These are phyloP conservation scores for Apiospora arundinis DNA, from an alignment of 2,329 filamentous ascomycete species.

Conservation along the genomic window DNA sequence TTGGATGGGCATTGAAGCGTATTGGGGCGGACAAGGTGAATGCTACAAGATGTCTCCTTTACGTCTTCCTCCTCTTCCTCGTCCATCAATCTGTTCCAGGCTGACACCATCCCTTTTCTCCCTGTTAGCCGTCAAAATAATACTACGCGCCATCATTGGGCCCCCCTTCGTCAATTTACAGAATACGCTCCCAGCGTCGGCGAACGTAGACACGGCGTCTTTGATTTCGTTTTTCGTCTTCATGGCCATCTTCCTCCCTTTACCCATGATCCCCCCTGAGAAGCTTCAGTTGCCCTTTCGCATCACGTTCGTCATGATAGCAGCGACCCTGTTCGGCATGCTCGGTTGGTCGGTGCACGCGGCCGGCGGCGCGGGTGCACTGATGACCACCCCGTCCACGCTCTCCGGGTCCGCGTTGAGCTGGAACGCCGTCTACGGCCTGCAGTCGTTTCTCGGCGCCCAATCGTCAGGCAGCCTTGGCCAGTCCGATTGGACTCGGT, in stretches of 20 bases:
- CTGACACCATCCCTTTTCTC: background rate
- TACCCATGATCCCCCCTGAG: conserved; percentile 39
- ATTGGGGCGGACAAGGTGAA: conserved; percentile 38
- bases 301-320: conserved; percentile 39
- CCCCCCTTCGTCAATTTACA: conserved; percentile 33
- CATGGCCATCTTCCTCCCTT: conserved; percentile 35
- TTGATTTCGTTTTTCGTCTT: conserved; percentile 40
- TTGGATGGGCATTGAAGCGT: conserved; percentile 40
- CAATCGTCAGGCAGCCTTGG: conserved; percentile 38
- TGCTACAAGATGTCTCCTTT: background rate
- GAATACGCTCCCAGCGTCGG: conserved; percentile 35
- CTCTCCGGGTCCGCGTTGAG: conserved; percentile 36
- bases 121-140: conserved; percentile 36
- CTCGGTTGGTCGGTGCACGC: conserved; percentile 38
- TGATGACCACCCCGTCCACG: conserved; percentile 33
- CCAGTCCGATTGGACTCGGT: conserved; percentile 43
- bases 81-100: background rate
- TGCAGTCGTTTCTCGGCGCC: conserved; percentile 39
- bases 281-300: conserved; percentile 36
- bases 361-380: conserved; percentile 35
- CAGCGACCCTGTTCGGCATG: conserved; percentile 41
- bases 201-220: conserved; percentile 36
- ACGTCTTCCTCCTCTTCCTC: background rate
- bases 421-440: conserved; percentile 39
- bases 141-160: conserved; percentile 38